phyloP scores from a whole-genome alignment of 345 rosid species.

The Pseudoturritis turrita region DNA sequence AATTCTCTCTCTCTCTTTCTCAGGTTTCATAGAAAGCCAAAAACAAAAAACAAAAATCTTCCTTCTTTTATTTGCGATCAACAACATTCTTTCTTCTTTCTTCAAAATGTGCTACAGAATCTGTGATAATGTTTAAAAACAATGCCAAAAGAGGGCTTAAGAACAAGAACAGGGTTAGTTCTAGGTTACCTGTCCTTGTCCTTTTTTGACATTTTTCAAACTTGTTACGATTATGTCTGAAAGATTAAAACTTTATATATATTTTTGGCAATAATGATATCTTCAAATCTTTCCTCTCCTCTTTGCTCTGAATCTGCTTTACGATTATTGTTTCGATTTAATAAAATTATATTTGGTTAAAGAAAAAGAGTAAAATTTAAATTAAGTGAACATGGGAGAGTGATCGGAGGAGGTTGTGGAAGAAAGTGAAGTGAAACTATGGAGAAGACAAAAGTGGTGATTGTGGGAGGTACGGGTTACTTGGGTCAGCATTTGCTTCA shows the following conservation, averaged over 20 bases:
- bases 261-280: neutral
- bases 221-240: neutral
- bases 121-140: neutral
- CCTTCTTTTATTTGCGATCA: neutral
- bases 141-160: conserved; percentile 5
- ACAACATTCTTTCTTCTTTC: conserved; percentile 12
- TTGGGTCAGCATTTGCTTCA: conserved; percentile 85
- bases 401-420: neutral
- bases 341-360: neutral
- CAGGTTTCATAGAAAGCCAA: conserved; percentile 15
- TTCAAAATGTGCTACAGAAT: neutral
- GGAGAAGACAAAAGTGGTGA: conserved; percentile 53
- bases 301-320: neutral
- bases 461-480: conserved; percentile 90
- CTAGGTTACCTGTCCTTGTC: conserved; percentile 21
- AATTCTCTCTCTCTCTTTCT: neutral
- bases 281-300: neutral
- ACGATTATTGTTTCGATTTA: neutral
- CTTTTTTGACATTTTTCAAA: neutral
- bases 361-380: neutral
- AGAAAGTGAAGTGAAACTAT: neutral
- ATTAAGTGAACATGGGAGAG: neutral
- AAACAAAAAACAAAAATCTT: neutral
- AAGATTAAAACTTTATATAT: neutral
- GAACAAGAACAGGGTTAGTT: conserved; percentile 23